Conservation (phyloP, 2,329 filamentous ascomycete genomes). For the Colletotrichum tamarilloi region DNA sequence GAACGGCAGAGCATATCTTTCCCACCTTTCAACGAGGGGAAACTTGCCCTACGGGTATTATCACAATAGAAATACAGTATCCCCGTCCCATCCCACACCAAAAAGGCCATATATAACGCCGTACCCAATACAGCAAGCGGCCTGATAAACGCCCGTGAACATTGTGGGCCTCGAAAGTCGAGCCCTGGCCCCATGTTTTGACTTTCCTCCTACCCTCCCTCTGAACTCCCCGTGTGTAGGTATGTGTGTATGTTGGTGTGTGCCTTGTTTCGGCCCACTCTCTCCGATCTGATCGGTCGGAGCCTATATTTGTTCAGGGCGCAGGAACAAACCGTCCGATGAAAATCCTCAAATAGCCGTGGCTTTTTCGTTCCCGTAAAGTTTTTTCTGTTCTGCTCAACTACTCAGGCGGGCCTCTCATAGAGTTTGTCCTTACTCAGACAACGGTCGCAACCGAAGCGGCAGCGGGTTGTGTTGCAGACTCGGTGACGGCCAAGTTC, state of each 20-base stretch:
- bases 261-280: conserved; percentile 20
- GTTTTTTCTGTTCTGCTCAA: background rate
- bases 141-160: background rate
- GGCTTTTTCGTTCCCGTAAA: background rate
- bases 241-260: too few relatives aligned
- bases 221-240: background rate
- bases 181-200: background rate
- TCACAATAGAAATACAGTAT: conserved; percentile 16
- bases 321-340: background rate
- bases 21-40: too few relatives aligned
- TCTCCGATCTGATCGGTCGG: conserved; percentile 25
- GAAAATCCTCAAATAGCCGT: background rate
- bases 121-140: background rate
- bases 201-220: background rate
- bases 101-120: conserved; percentile 3
- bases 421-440: conserved; percentile 19
- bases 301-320: conserved; percentile 16
- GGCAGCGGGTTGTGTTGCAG: background rate
- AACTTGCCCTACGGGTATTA: conserved; percentile 6
- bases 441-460: conserved; percentile 11
- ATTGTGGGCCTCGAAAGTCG: background rate
- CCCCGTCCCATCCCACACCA: conserved; percentile 1
- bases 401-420: conserved; percentile 11
- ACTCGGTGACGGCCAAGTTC: conserved; percentile 17
- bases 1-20: background rate